Conservation (phyloP, 2,329 filamentous ascomycete species). For the Blumeria hordei region DNA sequence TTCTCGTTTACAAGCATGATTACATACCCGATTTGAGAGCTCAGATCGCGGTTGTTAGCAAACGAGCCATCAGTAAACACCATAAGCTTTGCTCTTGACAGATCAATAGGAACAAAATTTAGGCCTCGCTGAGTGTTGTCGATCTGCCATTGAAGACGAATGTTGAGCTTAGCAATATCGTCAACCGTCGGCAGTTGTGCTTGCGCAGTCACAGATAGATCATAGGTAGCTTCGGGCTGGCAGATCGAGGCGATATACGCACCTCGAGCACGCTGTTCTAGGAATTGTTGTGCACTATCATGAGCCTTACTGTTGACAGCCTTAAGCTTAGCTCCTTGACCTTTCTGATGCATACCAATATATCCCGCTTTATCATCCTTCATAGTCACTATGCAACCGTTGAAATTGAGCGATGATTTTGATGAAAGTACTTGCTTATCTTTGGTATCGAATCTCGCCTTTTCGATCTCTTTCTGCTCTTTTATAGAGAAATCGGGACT, state of each 20-base stretch:
- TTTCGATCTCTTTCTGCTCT: too few species aligned
- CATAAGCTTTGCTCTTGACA: not conserved
- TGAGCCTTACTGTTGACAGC: not conserved
- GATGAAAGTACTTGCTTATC: too few species aligned
- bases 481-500: not conserved
- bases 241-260: slow-evolving; percentile 1
- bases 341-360: not conserved
- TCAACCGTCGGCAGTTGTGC: not conserved
- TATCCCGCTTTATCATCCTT: not conserved
- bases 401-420: too few species aligned
- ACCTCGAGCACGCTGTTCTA: slow-evolving; percentile 1
- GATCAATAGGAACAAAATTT: not conserved
- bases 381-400: not conserved
- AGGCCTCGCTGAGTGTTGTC: not conserved
- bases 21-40: slow-evolving; percentile 1
- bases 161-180: not conserved
- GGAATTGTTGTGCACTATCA: not conserved
- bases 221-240: slow-evolving; percentile 2
- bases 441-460: slow-evolving; percentile 1
- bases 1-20: not conserved
- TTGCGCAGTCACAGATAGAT: slow-evolving; percentile 2
- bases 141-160: not conserved
- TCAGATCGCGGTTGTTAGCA: slow-evolving; percentile 1
- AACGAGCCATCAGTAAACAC: slow-evolving; percentile 1
- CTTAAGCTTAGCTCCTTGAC: not conserved